phyloP scores from a whole-genome alignment of 805 yeast species.

The Hermanozyma aechmeae region DNA sequence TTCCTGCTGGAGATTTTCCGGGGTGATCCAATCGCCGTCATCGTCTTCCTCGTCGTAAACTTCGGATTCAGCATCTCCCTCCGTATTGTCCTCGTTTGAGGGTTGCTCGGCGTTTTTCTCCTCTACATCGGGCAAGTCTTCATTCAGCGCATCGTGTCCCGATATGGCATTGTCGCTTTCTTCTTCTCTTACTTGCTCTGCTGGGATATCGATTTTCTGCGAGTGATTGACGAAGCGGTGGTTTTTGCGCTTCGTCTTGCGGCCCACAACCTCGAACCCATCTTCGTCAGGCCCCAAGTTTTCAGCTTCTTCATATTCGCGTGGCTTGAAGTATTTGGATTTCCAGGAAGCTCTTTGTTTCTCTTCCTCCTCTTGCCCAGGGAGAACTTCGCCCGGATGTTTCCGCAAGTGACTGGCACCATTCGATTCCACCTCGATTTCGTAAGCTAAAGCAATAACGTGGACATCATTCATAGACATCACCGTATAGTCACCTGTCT shows the following conservation, averaged over 20 bases:
- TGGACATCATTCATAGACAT: conserved; percentile 88
- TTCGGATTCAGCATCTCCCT: conserved; percentile 28
- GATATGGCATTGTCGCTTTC: too few species aligned
- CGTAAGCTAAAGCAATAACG: conserved; percentile 84
- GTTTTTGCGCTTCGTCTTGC: conserved; percentile 5
- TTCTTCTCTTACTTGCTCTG: too few species aligned
- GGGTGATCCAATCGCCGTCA: conserved; percentile 86
- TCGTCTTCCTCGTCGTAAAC: conserved; percentile 72
- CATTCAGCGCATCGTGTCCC: too few species aligned
- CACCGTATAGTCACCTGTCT: conserved; percentile 88
- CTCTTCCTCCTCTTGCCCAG: too few species aligned
- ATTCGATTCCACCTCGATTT: conserved; percentile 66
- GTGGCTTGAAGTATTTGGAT: too few species aligned
- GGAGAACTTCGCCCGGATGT: conserved; percentile 55
- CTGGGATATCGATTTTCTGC: too few species aligned
- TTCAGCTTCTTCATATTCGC: conserved; percentile 1
- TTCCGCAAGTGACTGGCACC: conserved; percentile 67
- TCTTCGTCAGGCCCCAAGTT: conserved; percentile 10
- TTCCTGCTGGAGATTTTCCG: conserved; percentile 69
- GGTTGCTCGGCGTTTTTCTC: too few species aligned
- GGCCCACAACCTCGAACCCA: conserved; percentile 14
- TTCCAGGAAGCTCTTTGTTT: too few species aligned
- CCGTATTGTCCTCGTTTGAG: conserved; percentile 4
- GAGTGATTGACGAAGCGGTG: too few species aligned
- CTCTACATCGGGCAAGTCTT: too few species aligned